Conservation (phyloP, 768 basidiomycete species). For the Russula dissimulans region DNA sequence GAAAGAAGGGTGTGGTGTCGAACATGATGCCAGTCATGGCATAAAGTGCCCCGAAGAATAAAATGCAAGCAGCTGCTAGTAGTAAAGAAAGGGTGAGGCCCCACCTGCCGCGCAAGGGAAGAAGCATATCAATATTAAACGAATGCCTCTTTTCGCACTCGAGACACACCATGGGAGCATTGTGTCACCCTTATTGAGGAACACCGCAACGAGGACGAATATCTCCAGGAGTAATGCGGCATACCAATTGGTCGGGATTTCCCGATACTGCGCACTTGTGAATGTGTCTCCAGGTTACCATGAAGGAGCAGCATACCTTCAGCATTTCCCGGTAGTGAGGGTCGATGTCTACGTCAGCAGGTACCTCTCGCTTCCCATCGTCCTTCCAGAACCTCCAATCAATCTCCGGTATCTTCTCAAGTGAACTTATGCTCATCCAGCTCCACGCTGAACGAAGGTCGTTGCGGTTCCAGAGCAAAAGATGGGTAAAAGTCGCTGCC, state of each 20-base stretch:
- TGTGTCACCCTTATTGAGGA: slow-evolving; percentile 40
- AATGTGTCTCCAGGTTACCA: not conserved
- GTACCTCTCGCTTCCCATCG: slow-evolving; percentile 26
- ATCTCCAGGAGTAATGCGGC: slow-evolving; percentile 18
- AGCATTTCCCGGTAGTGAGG: slow-evolving; percentile 46
- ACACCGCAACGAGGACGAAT: slow-evolving; percentile 31
- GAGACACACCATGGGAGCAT: slow-evolving; percentile 37
- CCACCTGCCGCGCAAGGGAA: slow-evolving; percentile 27
- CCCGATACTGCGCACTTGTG: slow-evolving; percentile 25
- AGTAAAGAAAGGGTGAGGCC: slow-evolving; percentile 37
- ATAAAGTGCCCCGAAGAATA: slow-evolving; percentile 38
- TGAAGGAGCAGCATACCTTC: slow-evolving; percentile 27
- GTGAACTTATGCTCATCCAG: slow-evolving; percentile 34
- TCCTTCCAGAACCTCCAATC: slow-evolving; percentile 37
- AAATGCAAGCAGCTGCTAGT: slow-evolving; percentile 36
- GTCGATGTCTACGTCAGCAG: slow-evolving; percentile 31
- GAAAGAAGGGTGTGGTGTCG: slow-evolving; percentile 41
- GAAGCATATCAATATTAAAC: not conserved
- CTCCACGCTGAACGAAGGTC: slow-evolving; percentile 38
- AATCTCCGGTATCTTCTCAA: slow-evolving; percentile 30
- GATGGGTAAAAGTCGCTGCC: slow-evolving; percentile 41
- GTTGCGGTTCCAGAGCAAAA: slow-evolving; percentile 39
- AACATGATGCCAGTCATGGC: slow-evolving; percentile 40
- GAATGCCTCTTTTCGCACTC: not conserved
- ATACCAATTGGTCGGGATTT: slow-evolving; percentile 30